Evolutionary conservation across 2,329 filamentous ascomycete genomes (phyloP).

Genomic region (Fusarium algeriense): DNA sequence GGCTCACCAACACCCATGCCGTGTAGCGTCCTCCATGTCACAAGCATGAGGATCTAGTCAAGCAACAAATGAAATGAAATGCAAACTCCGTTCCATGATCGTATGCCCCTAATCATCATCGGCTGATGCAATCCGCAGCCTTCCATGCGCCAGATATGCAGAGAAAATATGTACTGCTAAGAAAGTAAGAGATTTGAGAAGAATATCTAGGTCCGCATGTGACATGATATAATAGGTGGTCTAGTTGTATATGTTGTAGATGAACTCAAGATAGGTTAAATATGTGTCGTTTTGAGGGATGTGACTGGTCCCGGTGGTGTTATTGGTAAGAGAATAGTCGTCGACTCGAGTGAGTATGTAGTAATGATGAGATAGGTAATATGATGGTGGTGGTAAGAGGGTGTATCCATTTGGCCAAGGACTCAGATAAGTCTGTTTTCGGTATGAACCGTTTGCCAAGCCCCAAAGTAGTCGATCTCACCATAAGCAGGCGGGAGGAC

Average conservation of each 20-base stretch:
- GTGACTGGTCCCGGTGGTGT: conserved; percentile 19
- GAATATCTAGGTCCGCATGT: conserved; percentile 3
- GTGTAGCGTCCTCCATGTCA: conserved; percentile 4
- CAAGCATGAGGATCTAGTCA: conserved; percentile 19
- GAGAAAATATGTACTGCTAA: conserved; percentile 36
- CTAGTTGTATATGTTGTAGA: conserved; percentile 23
- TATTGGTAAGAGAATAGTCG: not conserved
- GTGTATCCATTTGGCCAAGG: conserved; percentile 17
- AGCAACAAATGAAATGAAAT: conserved; percentile 15
- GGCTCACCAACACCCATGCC: not conserved
- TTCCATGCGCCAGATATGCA: conserved; percentile 47
- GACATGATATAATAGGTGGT: conserved; percentile 9
- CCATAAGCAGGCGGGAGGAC: conserved; percentile 67
- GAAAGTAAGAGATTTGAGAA: conserved; percentile 21
- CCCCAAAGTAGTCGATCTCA: conserved; percentile 62
- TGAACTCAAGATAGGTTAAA: not conserved
- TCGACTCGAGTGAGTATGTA: not conserved
- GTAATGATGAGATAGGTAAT: conserved; percentile 2
- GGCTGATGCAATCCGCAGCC: conserved; percentile 44
- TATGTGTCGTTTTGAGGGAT: conserved; percentile 13
- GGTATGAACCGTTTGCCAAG: conserved; percentile 64
- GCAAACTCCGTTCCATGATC: conserved; percentile 46
- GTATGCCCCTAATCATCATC: conserved; percentile 34
- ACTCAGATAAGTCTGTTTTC: conserved; percentile 61
- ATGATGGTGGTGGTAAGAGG: not conserved